Evolutionary conservation across 1,284 basidiomycete species (phyloP).

Genomic region (Cutaneotrichosporon sp.): DNA sequence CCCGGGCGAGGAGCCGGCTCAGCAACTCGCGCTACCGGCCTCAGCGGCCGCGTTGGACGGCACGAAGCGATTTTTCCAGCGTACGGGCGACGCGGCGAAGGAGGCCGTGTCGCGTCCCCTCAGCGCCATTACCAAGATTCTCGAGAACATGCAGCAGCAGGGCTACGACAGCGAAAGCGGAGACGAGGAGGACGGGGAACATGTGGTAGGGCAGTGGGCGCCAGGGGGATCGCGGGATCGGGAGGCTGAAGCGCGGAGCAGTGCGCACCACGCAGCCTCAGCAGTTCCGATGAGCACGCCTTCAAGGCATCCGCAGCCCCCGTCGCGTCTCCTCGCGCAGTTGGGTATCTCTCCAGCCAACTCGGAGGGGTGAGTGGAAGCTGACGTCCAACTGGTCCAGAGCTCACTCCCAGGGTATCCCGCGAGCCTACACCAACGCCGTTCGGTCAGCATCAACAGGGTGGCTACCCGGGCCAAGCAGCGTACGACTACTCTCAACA

Average conservation of each 20-base stretch:
- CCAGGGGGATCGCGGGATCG: conserved; percentile 4
- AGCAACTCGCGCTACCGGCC: conserved; percentile 63
- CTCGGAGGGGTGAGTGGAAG: conserved; percentile 1
- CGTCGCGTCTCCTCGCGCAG: conserved; percentile 16
- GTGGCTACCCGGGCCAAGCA: background rate
- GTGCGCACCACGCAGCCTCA: background rate
- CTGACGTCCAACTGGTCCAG: too few species aligned
- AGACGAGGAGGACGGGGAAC: conserved; percentile 28
- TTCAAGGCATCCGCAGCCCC: conserved; percentile 6
- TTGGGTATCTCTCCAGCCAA: conserved; percentile 15
- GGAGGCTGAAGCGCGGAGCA: background rate
- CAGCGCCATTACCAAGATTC: conserved; percentile 77
- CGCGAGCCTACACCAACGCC: conserved; percentile 9
- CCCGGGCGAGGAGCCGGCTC: conserved; percentile 75
- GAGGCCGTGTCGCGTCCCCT: conserved; percentile 77
- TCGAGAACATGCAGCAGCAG: conserved; percentile 57
- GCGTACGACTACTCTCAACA: background rate
- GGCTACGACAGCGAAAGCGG: conserved; percentile 27
- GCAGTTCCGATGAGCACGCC: conserved; percentile 1
- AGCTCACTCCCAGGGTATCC: too few species aligned
- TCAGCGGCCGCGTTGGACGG: conserved; percentile 61
- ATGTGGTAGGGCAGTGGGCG: conserved; percentile 1
- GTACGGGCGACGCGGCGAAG: conserved; percentile 64
- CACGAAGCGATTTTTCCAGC: conserved; percentile 72
- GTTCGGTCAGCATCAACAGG: background rate